These are phyloP conservation scores for Leishmania martiniquensis DNA, from an alignment of 208 protist species.

Conservation along the genomic window DNA sequence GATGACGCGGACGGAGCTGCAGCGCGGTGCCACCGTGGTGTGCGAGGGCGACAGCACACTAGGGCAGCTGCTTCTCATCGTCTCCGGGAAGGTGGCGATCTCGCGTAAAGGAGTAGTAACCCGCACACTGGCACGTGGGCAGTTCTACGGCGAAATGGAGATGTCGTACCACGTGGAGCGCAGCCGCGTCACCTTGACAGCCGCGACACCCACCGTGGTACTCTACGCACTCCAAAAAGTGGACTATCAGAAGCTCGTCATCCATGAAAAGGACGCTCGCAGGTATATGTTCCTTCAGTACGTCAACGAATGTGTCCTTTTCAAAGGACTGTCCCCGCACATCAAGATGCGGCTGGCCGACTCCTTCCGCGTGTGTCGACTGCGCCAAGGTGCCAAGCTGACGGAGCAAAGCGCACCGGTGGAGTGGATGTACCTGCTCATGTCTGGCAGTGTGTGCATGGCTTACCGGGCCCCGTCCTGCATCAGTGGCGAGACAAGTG, in stretches of 20 bases:
- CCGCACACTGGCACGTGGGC: slow-evolving; percentile 32
- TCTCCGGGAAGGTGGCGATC: slow-evolving; percentile 48
- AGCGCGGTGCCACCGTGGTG: slow-evolving; percentile 44
- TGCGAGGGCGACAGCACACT: slow-evolving; percentile 41
- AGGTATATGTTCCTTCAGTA: slow-evolving; percentile 61
- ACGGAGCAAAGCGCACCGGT: slow-evolving; percentile 46
- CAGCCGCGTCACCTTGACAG: slow-evolving; percentile 48
- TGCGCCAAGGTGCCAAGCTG: slow-evolving; percentile 47
- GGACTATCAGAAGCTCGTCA: slow-evolving; percentile 54
- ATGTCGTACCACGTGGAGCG: slow-evolving; percentile 44
- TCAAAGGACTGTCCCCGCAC: slow-evolving; percentile 42
- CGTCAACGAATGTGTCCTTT: slow-evolving; percentile 48
- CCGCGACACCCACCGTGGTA: slow-evolving; percentile 37
- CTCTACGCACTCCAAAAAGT: slow-evolving; percentile 56
- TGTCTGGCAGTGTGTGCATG: slow-evolving; percentile 63
- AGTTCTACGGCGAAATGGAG: slow-evolving; percentile 63
- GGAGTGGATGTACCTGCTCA: slow-evolving; percentile 84
- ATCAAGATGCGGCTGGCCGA: slow-evolving; percentile 60
- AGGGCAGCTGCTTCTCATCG: slow-evolving; percentile 54
- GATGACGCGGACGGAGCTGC: slow-evolving; percentile 48
- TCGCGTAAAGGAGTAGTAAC: slow-evolving; percentile 39
- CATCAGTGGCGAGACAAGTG: not conserved
- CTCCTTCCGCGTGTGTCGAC: slow-evolving; percentile 54
- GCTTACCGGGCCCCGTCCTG: slow-evolving; percentile 6
- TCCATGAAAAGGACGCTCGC: slow-evolving; percentile 50